Evolutionary conservation across 441 rosid species (phyloP), one percentile per base, ranked within the genome.

Genomic region (Pelargonium australe): DNA sequence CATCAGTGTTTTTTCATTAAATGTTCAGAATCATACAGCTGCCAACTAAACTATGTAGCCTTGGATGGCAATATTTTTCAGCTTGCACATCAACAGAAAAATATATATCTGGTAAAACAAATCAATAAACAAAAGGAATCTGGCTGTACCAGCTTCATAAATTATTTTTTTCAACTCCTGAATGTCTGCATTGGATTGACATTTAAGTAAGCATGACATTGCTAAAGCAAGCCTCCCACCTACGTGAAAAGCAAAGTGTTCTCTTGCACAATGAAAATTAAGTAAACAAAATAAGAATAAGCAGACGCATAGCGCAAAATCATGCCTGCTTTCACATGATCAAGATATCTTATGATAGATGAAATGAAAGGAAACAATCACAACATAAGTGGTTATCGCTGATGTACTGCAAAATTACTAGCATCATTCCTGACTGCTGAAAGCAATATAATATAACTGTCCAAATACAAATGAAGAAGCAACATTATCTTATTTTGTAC

Each of bases 151-250:
- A 11, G 51, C 51, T 45, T 12, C 51, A 11, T 45, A 12, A 43
- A 6, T 9, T 12, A 10, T 44, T 44, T 44, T 0, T 44, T 44
- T 10, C 2, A 44, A 44, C 49, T 5, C n/a, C 40, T 23, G 37
- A 61, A 61, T 61, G 37, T 61, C 40, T 10, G 25, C 40, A 25
- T 25, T 61, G 64, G 64, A 61, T 11, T 60, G 64, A 60, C 37
- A 23, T 60, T 60, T 11, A 40, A 61, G 64, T 25, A 20, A 13
- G 37, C 37, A 61, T 61, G 37, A 8, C 16, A 25, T 2, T 12
- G 3, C n/a, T 45, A 45, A 45, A 45, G 51, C n/a, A 45, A 45
- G 51, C 51, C n/a, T 45, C 51, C 11, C n/a, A 31, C 13, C 40
- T 23, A 23, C 16, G n/a, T 61, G 64, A 20, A 23, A 61, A 61